These are phyloP conservation scores for Achlya hypogyna DNA, from an alignment of 352 stramenopile genomes.

Conservation along the genomic window DNA sequence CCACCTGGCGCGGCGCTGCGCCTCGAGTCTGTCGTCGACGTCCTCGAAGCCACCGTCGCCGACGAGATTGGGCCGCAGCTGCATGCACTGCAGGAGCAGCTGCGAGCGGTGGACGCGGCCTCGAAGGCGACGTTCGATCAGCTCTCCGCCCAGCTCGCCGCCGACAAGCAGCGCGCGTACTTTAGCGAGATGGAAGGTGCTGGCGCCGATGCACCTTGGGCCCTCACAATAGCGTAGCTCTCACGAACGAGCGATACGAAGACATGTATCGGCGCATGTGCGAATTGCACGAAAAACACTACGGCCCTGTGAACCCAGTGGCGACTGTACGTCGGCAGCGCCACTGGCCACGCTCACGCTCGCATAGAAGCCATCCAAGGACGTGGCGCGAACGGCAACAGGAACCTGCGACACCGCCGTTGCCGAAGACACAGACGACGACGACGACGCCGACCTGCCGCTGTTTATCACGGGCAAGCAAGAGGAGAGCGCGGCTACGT, in stretches of 20 bases:
- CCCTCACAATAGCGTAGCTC: not conserved
- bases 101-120: conserved; percentile 31
- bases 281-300: conserved; percentile 24
- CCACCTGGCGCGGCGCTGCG: not conserved
- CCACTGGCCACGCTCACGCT: not conserved
- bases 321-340: not conserved
- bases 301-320: not conserved
- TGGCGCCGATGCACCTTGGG: too few relatives aligned
- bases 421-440: conserved; percentile 2
- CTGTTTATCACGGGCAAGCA: conserved; percentile 73
- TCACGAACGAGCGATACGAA: conserved; percentile 39
- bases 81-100: conserved; percentile 34
- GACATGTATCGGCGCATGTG: conserved; percentile 57
- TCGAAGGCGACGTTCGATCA: conserved; percentile 34
- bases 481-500: conserved; percentile 57
- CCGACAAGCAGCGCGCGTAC: conserved; percentile 29
- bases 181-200: not conserved
- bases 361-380: not conserved
- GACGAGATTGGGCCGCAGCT: conserved; percentile 52
- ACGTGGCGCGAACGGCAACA: not conserved
- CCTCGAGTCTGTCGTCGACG: conserved; percentile 24
- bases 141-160: conserved; percentile 31
- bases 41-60: conserved; percentile 26
- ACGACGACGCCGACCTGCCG: conserved; percentile 19
- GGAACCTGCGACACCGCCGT: not conserved